A percentile compares a stretch with the other conserved stretches of the same genome.
Evolutionary conservation across 169 alveolate genomes (phyloP).

Genomic region (Eimeria falciformis): DNA sequence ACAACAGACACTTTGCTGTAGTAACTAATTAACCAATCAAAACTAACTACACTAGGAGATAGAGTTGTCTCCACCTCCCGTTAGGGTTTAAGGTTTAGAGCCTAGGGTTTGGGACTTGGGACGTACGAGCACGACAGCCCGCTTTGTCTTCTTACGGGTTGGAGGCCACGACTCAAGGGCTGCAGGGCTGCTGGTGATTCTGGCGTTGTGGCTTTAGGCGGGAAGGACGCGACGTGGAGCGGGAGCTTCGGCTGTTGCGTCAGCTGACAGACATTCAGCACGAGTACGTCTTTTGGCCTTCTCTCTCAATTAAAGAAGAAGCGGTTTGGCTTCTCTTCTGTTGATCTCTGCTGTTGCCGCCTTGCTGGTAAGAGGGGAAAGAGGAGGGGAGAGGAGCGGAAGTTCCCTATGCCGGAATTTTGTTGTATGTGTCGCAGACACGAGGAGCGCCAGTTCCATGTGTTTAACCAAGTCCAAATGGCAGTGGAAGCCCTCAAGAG

Average conservation of each 20-base stretch:
- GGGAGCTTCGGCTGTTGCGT: constrained; percentile 73
- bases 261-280: constrained; percentile 72
- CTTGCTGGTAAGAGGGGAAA: no score
- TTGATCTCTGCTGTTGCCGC: neutral
- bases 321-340: neutral
- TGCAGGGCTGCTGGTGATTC: no score
- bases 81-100: neutral
- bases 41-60: no score
- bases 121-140: neutral
- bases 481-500: constrained; percentile 50
- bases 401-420: no score
- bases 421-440: neutral
- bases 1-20: no score
- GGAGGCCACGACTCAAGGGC: no score
- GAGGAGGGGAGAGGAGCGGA: no score
- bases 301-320: neutral
- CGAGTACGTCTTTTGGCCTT: constrained; percentile 23
- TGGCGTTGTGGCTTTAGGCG: neutral
- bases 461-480: constrained; percentile 57
- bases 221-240: constrained; percentile 51
- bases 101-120: neutral
- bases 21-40: no score
- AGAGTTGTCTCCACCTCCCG: neutral
- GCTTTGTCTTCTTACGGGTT: no score
- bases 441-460: constrained; percentile 53